Conservation (phyloP, 148 eudicot species). For the Polygonum aviculare region DNA sequence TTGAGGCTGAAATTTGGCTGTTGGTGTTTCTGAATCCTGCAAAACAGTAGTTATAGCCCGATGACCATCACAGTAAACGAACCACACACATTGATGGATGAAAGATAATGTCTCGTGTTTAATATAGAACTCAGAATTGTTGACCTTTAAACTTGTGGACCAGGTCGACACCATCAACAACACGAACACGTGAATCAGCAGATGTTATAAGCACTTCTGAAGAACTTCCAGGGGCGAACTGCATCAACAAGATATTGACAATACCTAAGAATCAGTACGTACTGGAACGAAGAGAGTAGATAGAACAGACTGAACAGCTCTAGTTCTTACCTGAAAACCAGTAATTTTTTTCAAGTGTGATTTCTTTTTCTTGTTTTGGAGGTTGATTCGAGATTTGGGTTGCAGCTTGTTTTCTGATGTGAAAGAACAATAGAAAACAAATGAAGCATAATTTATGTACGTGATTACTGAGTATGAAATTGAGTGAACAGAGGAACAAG, state of each 20-base stretch:
- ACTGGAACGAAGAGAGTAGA: neutral
- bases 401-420: conserved; percentile 62
- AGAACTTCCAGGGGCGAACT: conserved; percentile 91
- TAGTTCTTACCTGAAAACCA: conserved; percentile 62
- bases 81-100: no score
- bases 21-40: conserved; percentile 79
- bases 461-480: neutral
- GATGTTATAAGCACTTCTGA: conserved; percentile 89
- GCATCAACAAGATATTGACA: conserved; percentile 12
- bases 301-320: neutral
- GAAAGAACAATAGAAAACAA: conserved; percentile 6
- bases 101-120: neutral
- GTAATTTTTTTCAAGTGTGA: conserved; percentile 83
- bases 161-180: conserved; percentile 67
- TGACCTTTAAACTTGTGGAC: conserved; percentile 93
- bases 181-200: conserved; percentile 89
- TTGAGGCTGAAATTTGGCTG: conserved; percentile 86
- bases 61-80: neutral
- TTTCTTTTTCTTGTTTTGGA: conserved; percentile 82
- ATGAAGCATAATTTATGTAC: neutral
- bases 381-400: conserved; percentile 57
- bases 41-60: neutral
- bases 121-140: neutral
- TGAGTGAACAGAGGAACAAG: neutral
- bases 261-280: conserved; percentile 11